Percentiles rank a stretch among this genome's conserved stretches.
Evolutionary conservation across 1,139 yeast genomes (phyloP).

Genomic region (Sugiyamaella novakii): DNA sequence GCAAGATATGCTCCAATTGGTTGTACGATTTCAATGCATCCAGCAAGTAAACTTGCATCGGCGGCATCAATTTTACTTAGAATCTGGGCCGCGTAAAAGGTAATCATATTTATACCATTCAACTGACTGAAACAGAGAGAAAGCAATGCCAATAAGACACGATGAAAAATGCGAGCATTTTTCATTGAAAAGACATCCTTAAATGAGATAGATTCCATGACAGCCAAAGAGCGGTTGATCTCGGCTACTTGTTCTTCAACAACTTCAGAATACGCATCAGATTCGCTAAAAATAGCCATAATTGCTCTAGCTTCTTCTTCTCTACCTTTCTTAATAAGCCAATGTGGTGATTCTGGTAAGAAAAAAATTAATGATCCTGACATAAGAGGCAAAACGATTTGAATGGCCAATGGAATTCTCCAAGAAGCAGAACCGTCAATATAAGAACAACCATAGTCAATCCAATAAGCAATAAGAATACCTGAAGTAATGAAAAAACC

Average conservation of each 20-base stretch:
- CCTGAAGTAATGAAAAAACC: slow-evolving; percentile 74
- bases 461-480: slow-evolving; percentile 73
- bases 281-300: slow-evolving; percentile 42
- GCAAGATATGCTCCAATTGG: slow-evolving; percentile 30
- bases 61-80: slow-evolving; percentile 45
- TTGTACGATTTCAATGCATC: slow-evolving; percentile 48
- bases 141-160: slow-evolving; percentile 51
- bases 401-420: slow-evolving; percentile 50
- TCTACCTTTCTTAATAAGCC: slow-evolving; percentile 47
- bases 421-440: slow-evolving; percentile 50
- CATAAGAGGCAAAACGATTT: slow-evolving; percentile 27
- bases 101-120: slow-evolving; percentile 69
- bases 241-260: slow-evolving; percentile 35
- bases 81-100: slow-evolving; percentile 46
- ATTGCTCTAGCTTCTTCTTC: slow-evolving; percentile 52
- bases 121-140: slow-evolving; percentile 65
- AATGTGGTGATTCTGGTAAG: slow-evolving; percentile 54
- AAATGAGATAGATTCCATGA: slow-evolving; percentile 26
- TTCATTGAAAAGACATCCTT: slow-evolving; percentile 41
- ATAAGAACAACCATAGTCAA: slow-evolving; percentile 53
- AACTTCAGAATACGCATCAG: slow-evolving; percentile 43
- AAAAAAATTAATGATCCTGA: slow-evolving; percentile 27
- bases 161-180: slow-evolving; percentile 50
- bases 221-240: slow-evolving; percentile 30
- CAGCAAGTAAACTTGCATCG: slow-evolving; percentile 43